These are phyloP conservation scores for Leccinum aurantiacum DNA, from an alignment of 768 basidiomycete species.

Conservation along the genomic window DNA sequence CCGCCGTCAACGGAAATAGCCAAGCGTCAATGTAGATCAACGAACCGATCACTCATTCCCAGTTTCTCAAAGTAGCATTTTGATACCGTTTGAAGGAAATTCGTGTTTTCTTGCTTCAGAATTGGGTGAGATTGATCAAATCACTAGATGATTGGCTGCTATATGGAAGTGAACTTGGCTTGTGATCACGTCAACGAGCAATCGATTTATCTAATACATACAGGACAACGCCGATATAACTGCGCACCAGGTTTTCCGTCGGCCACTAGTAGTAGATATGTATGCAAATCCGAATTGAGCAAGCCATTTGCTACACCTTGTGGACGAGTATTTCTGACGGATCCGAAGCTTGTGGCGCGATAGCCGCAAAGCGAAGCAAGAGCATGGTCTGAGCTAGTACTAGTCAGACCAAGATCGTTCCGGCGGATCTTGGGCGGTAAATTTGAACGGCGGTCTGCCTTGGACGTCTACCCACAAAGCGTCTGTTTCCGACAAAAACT, in stretches of 20 bases:
- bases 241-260: too few species aligned
- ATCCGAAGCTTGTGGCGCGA: too few species aligned
- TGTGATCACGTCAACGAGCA: not conserved
- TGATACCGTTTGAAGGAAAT: not conserved
- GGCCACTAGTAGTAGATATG: not conserved
- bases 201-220: not conserved
- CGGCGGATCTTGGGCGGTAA: too few species aligned
- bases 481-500: too few species aligned
- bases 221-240: too few species aligned
- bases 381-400: too few species aligned
- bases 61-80: not conserved
- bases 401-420: too few species aligned
- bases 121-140: not conserved
- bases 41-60: not conserved
- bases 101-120: not conserved
- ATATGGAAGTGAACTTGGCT: not conserved
- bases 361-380: too few species aligned
- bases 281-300: not conserved
- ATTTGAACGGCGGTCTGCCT: too few species aligned
- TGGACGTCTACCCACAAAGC: too few species aligned
- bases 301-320: too few species aligned
- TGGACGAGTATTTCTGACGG: too few species aligned
- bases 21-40: not conserved
- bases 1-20: not conserved
- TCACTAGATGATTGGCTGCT: not conserved